Evolutionary conservation across 2,329 filamentous ascomycete species (phyloP), one percentile per base, ranked within the genome.

Genomic region (Aotearoamyces nothofagi): DNA sequence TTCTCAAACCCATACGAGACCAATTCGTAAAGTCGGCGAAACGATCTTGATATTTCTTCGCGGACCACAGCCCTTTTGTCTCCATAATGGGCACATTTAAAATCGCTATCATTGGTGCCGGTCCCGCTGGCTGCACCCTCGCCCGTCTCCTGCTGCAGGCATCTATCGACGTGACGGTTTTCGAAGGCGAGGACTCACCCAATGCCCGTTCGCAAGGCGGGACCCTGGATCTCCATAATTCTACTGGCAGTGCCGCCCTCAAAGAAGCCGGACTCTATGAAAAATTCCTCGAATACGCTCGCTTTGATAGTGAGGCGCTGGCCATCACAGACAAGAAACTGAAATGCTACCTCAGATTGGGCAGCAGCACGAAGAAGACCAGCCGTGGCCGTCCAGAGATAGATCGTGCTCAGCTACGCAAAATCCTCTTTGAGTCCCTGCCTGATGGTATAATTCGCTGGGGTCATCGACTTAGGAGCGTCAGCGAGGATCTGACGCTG

Each of bases 201-300:
- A 12, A 27, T n/a, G 28, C 22, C 20, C 39, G 36, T 10, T 30
- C 35, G 4, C 32, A 38, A 30, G 37, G 52, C 14, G 62, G 63
- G 4, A 60, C 48, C 31, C 54, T 69, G 3, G 65, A 69, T 37
- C 49, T 70, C 1, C 63, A 68, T 38, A 45, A 51, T 1, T 38
- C 48, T 4, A 53, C 54, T 1, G 64, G 63, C 0, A 53, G 62
- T 8, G 43, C 49, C 4, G 63, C 61, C 0, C 40, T 69, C 6
- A 50, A 46, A 6, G 54, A 55, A 26, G 55, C 53, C 5, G 60
- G 56, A 0, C 45, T 68, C 7, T 57, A 46, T 34, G 51, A 58
- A 2, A 44, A 53, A 11, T 69, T 67, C 39, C 29, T 36, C 5
- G 31, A 48, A 3, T 40, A 50, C 19, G 43, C 57, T 14, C 53